Percentiles rank a stretch among this genome's conserved stretches.
Conservation (phyloP, 2,329 filamentous ascomycete genomes). For the Colletotrichum sp. region DNA sequence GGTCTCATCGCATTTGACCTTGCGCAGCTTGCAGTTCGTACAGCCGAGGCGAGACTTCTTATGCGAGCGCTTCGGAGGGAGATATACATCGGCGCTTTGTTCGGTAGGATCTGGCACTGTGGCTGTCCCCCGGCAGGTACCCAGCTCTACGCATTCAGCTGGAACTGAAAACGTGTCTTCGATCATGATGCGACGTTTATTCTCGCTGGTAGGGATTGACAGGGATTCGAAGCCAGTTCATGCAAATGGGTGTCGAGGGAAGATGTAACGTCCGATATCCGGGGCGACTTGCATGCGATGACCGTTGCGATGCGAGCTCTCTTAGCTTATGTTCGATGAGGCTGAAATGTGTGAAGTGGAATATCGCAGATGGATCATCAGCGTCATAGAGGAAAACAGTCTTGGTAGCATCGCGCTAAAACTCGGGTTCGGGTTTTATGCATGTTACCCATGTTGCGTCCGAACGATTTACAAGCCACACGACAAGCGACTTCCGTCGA, state of each 20-base stretch:
- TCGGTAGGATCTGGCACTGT: not conserved
- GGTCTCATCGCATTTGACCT: constrained; percentile 32
- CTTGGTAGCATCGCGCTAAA: not conserved
- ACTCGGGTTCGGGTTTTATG: not conserved
- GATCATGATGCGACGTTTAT: not conserved
- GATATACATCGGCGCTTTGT: not conserved
- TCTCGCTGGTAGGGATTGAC: not conserved
- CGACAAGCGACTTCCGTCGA: not conserved
- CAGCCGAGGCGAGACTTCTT: constrained; percentile 3
- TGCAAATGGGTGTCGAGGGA: not conserved
- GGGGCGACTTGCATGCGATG: not conserved
- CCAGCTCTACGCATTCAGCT: not conserved
- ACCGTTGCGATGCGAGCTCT: not conserved
- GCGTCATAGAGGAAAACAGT: not conserved
- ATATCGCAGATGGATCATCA: not conserved
- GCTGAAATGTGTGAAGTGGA: not conserved
- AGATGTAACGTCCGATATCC: not conserved
- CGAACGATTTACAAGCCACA: not conserved
- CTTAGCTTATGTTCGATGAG: not conserved
- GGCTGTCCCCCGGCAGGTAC: not conserved
- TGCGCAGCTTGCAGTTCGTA: constrained; percentile 23
- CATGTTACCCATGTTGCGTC: not conserved
- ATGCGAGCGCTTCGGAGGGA: not conserved
- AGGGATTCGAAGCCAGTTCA: not conserved
- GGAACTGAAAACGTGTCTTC: not conserved